Conservation (phyloP, 2,329 filamentous ascomycete species). For the Talaromyces piceae region DNA sequence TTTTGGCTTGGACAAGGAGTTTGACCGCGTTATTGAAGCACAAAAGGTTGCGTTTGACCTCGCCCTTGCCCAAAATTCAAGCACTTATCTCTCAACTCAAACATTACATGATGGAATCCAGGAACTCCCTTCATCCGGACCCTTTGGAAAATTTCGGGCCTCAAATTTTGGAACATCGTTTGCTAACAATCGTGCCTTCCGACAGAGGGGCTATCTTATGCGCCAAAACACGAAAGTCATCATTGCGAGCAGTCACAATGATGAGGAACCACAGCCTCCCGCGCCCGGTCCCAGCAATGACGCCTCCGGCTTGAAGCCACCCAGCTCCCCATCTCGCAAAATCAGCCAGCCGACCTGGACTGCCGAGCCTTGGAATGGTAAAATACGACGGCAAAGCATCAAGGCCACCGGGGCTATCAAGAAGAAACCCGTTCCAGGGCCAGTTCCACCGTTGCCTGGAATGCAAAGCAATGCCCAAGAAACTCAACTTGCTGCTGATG, state of each 20-base stretch:
- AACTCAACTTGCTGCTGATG: slow-evolving; percentile 56
- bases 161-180: slow-evolving; percentile 28
- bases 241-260: slow-evolving; percentile 69
- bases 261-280: slow-evolving; percentile 42
- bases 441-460: slow-evolving; percentile 76
- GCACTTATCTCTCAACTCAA: slow-evolving; percentile 10
- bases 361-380: slow-evolving; percentile 92
- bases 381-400: slow-evolving; percentile 60
- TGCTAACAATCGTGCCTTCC: slow-evolving; percentile 50
- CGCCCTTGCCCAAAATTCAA: slow-evolving; percentile 34
- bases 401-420: slow-evolving; percentile 52
- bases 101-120: slow-evolving; percentile 13
- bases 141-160: slow-evolving; percentile 23
- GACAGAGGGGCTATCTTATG: slow-evolving; percentile 97
- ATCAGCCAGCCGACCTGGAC: slow-evolving; percentile 86
- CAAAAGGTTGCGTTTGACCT: slow-evolving; percentile 76
- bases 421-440: slow-evolving; percentile 54
- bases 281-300: slow-evolving; percentile 18
- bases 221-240: slow-evolving; percentile 97
- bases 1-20: slow-evolving; percentile 82
- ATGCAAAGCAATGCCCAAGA: slow-evolving; percentile 71
- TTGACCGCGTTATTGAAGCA: slow-evolving; percentile 87
- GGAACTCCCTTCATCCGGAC: slow-evolving; percentile 14
- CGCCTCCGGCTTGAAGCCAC: slow-evolving; percentile 49
- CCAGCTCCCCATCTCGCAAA: slow-evolving; percentile 68